A percentile compares a stretch with the other conserved stretches of the same genome.
These are phyloP conservation scores for Termitomyces sp. DNA, from an alignment of 768 basidiomycete genomes.

Conservation along the genomic window DNA sequence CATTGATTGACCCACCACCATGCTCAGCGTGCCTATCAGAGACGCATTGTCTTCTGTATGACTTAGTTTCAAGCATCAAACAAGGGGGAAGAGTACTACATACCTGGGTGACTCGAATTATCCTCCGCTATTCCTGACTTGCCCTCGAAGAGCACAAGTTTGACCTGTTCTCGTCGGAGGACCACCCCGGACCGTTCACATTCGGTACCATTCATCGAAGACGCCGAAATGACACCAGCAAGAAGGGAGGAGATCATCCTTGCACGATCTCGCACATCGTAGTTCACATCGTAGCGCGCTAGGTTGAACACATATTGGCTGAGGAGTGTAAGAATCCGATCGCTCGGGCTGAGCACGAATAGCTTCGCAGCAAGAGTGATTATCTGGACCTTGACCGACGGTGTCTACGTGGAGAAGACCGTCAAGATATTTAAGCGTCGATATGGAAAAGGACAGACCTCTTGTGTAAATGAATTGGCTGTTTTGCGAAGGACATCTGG, in stretches of 20 bases:
- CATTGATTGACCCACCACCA: slow-evolving; percentile 53
- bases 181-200: slow-evolving; percentile 64
- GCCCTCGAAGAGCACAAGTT: slow-evolving; percentile 72
- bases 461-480: slow-evolving; percentile 64
- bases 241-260: slow-evolving; percentile 75
- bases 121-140: slow-evolving; percentile 46
- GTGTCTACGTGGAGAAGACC: slow-evolving; percentile 30
- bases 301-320: slow-evolving; percentile 73
- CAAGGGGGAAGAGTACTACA: not conserved
- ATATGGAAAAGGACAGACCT: slow-evolving; percentile 39
- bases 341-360: slow-evolving; percentile 56
- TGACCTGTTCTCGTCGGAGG: slow-evolving; percentile 77
- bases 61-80: not conserved
- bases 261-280: slow-evolving; percentile 88
- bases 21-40: slow-evolving; percentile 61
- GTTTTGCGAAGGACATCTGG: slow-evolving; percentile 85
- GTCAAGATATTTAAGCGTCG: not conserved
- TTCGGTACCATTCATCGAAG: slow-evolving; percentile 27
- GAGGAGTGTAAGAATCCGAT: slow-evolving; percentile 46
- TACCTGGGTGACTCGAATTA: slow-evolving; percentile 29
- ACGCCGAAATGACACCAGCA: slow-evolving; percentile 35
- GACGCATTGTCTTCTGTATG: slow-evolving; percentile 30
- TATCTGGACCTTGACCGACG: slow-evolving; percentile 75
- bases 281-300: slow-evolving; percentile 83
- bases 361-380: slow-evolving; percentile 86